Percentiles rank a stretch among this genome's conserved stretches.
Evolutionary conservation across 192 early-diverging fungal genomes (phyloP).

Genomic region (Rhizophlyctis rosea): DNA sequence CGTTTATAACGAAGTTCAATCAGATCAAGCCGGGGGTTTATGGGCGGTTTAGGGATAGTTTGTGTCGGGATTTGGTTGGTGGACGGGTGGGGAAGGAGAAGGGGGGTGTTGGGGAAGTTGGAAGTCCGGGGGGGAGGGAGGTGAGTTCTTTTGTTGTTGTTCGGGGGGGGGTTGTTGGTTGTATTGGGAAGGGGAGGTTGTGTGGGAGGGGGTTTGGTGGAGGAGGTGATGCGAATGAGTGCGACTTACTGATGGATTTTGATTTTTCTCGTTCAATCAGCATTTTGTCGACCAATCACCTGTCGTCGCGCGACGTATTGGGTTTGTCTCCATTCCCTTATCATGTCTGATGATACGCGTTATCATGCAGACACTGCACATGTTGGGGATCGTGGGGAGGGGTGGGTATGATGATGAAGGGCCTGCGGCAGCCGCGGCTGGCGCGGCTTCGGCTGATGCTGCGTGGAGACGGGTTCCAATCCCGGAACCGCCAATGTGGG

Average conservation of each 20-base stretch:
- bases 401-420: background rate
- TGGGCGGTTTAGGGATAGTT: constrained; percentile 76
- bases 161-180: background rate
- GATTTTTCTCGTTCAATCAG: constrained; percentile 27
- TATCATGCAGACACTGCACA: constrained; percentile 46
- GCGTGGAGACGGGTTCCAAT: background rate
- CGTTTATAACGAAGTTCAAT: constrained; percentile 98
- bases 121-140: background rate
- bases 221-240: too few species aligned
- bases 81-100: background rate
- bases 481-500: background rate
- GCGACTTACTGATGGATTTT: constrained; percentile 3
- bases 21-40: constrained; percentile 86
- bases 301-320: constrained; percentile 73
- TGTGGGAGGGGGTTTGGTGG: too few species aligned
- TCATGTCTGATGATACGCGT: constrained; percentile 69
- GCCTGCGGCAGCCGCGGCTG: background rate
- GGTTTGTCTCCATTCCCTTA: constrained; percentile 76
- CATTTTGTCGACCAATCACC: constrained; percentile 69
- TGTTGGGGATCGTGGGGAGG: constrained; percentile 33
- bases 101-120: background rate
- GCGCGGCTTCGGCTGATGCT: background rate
- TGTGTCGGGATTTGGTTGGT: constrained; percentile 81
- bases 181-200: too few species aligned
- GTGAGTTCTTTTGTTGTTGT: background rate